Evolutionary conservation across 2,329 filamentous ascomycete genomes (phyloP).

Genomic region (Pyrenochaeta sp.): DNA sequence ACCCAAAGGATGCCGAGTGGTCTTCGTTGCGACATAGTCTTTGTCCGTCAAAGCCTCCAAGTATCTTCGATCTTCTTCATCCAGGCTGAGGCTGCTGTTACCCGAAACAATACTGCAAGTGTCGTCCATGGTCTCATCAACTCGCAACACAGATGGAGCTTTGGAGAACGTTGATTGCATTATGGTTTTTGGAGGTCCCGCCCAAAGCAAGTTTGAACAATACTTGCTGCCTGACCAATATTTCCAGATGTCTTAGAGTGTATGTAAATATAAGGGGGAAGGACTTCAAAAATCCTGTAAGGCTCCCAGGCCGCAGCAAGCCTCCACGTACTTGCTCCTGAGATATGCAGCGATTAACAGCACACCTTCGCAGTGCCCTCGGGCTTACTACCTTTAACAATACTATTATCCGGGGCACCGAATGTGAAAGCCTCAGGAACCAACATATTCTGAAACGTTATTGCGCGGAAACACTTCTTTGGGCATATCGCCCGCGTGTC

Average conservation of each 20-base stretch:
- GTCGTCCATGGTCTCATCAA: conserved; percentile 1
- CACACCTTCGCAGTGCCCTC: not conserved
- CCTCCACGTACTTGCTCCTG: conserved; percentile 1
- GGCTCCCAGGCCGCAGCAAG: too few relatives aligned
- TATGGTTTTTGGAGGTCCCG: too few relatives aligned
- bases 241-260: too few relatives aligned
- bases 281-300: too few relatives aligned
- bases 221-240: too few relatives aligned
- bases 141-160: too few relatives aligned
- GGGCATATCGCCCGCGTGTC: too few relatives aligned
- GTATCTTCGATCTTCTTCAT: conserved; percentile 5
- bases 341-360: conserved; percentile 1
- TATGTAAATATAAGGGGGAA: too few relatives aligned
- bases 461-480: too few relatives aligned
- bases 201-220: too few relatives aligned
- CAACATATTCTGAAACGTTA: not conserved
- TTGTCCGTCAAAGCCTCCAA: conserved; percentile 6
- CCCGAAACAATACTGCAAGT: conserved; percentile 4
- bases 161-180: too few relatives aligned
- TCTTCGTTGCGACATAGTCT: conserved; percentile 19
- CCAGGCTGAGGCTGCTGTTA: conserved; percentile 12
- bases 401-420: too few relatives aligned
- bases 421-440: not conserved
- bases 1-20: conserved; percentile 15
- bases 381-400: not conserved